Percentiles rank a stretch among this genome's conserved stretches.
These are phyloP conservation scores for Candida endomychidarum DNA, from an alignment of 805 yeast species.

Conservation along the genomic window DNA sequence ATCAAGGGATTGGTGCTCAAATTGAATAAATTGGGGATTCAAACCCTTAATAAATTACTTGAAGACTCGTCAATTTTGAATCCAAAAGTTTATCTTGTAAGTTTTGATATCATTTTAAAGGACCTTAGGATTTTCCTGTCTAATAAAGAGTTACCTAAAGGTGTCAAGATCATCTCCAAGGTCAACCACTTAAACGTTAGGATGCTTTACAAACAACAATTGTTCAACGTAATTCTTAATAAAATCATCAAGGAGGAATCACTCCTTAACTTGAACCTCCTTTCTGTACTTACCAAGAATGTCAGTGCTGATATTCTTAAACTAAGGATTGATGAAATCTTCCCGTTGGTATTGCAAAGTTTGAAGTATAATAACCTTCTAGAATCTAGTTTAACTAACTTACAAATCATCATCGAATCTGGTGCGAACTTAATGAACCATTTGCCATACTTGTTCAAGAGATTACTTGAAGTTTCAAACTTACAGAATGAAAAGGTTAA, in stretches of 20 bases:
- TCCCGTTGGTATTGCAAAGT: conserved; percentile 74
- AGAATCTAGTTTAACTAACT: conserved; percentile 60
- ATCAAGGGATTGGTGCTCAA: conserved; percentile 67
- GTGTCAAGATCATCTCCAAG: conserved; percentile 37
- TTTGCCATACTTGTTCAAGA: conserved; percentile 56
- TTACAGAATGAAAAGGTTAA: conserved; percentile 53
- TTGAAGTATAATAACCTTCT: conserved; percentile 52
- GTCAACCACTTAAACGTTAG: conserved; percentile 59
- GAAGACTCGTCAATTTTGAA: conserved; percentile 17
- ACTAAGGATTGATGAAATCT: conserved; percentile 60
- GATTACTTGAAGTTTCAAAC: conserved; percentile 42
- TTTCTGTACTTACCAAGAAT: conserved; percentile 66
- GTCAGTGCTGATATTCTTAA: conserved; percentile 64
- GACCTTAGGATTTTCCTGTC: conserved; percentile 54
- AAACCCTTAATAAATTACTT: conserved; percentile 20
- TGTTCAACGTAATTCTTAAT: conserved; percentile 57
- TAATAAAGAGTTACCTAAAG: conserved; percentile 39
- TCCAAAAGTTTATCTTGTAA: conserved; percentile 37
- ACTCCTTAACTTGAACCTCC: conserved; percentile 59
- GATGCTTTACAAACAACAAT: conserved; percentile 75
- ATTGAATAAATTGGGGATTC: conserved; percentile 42
- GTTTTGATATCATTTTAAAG: conserved; percentile 64
- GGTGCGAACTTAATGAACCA: conserved; percentile 53
- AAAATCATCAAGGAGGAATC: conserved; percentile 45
- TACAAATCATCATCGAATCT: conserved; percentile 54